A percentile compares a stretch with the other conserved stretches of the same genome.
These are phyloP conservation scores for Talaromyces verruculosus DNA, from an alignment of 2,329 filamentous ascomycete genomes.

Conservation along the genomic window DNA sequence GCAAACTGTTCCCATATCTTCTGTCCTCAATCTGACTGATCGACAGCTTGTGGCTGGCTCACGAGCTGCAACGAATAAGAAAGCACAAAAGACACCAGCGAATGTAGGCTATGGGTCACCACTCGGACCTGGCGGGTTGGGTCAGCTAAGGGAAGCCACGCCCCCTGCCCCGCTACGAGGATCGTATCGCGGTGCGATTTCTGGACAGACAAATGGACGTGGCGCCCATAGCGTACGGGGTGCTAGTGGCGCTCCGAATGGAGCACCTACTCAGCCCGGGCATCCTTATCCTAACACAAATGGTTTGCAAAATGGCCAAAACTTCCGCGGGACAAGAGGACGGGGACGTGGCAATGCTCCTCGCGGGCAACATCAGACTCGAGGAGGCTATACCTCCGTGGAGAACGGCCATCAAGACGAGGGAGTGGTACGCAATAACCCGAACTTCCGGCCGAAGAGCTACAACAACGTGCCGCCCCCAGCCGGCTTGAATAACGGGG, in stretches of 20 bases:
- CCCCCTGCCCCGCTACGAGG: conserved; percentile 59
- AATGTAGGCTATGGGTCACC: conserved; percentile 57
- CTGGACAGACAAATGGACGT: conserved; percentile 43
- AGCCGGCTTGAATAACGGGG: conserved; percentile 36
- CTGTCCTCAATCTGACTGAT: conserved; percentile 82
- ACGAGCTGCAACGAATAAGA: conserved; percentile 42
- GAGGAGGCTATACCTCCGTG: conserved; percentile 41
- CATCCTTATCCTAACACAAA: conserved; percentile 33
- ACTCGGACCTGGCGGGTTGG: conserved; percentile 57
- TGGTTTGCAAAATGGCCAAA: conserved; percentile 26
- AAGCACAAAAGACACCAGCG: conserved; percentile 53
- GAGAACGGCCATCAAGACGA: conserved; percentile 54
- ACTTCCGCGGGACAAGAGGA: conserved; percentile 38
- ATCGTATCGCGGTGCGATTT: conserved; percentile 59
- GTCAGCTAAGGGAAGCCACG: conserved; percentile 59
- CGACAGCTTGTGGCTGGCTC: conserved; percentile 70
- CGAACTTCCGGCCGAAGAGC: conserved; percentile 56
- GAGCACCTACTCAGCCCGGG: conserved; percentile 32
- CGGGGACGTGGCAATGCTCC: conserved; percentile 23
- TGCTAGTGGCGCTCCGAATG: conserved; percentile 35
- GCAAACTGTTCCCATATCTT: conserved; percentile 83
- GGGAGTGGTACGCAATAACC: conserved; percentile 57
- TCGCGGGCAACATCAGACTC: conserved; percentile 34
- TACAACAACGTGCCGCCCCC: conserved; percentile 55
- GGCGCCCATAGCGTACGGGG: conserved; percentile 29